These are phyloP conservation scores for Thermothielavioides terrestris DNA, from an alignment of 495 filamentous ascomycete genomes.

Conservation along the genomic window DNA sequence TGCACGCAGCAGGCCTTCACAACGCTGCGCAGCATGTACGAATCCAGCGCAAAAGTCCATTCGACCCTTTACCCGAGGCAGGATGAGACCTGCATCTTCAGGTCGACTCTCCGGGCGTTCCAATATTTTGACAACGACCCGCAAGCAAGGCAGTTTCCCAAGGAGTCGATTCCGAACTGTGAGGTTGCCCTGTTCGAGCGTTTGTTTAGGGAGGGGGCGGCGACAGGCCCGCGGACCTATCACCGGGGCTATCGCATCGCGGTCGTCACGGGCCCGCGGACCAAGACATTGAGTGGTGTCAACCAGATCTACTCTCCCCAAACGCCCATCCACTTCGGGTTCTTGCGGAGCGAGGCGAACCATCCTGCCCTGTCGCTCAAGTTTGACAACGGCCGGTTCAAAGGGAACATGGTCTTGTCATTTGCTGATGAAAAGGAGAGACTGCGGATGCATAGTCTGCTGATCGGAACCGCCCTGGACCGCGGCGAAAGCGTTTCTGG, in stretches of 20 bases:
- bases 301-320: slow-evolving; percentile 53
- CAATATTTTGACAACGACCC: slow-evolving; percentile 65
- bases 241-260: slow-evolving; percentile 70
- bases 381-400: slow-evolving; percentile 55
- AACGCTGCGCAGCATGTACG: slow-evolving; percentile 68
- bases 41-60: slow-evolving; percentile 68
- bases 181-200: slow-evolving; percentile 65
- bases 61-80: slow-evolving; percentile 53
- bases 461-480: slow-evolving; percentile 56
- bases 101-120: slow-evolving; percentile 56
- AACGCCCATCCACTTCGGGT: slow-evolving; percentile 61
- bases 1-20: slow-evolving; percentile 67
- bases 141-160: slow-evolving; percentile 58
- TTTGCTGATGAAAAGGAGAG: slow-evolving; percentile 64
- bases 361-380: slow-evolving; percentile 59
- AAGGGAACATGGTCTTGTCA: slow-evolving; percentile 61
- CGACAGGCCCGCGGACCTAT: slow-evolving; percentile 54
- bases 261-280: slow-evolving; percentile 64
- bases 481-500: slow-evolving; percentile 53
- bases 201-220: slow-evolving; percentile 50
- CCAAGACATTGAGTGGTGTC: slow-evolving; percentile 64
- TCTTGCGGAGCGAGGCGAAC: slow-evolving; percentile 58
- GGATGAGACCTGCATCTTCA: slow-evolving; percentile 58
- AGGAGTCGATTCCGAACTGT: slow-evolving; percentile 61
- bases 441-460: slow-evolving; percentile 53